Evolutionary conservation across 768 basidiomycete genomes (phyloP).

Genomic region (Psilocybe subaeruginosa): DNA sequence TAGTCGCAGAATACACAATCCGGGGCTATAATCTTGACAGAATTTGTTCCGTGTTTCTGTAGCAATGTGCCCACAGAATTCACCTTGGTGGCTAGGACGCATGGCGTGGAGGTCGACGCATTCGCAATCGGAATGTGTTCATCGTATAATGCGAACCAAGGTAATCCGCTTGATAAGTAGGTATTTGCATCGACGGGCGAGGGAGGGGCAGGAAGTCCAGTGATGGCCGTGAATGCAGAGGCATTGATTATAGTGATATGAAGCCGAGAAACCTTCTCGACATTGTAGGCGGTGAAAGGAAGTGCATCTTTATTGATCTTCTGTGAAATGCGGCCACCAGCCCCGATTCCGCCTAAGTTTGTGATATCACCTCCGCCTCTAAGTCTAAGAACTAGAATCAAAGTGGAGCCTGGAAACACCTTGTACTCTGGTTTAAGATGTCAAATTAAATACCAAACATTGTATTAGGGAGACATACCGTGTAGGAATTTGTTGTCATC

Average conservation of each 20-base stretch:
- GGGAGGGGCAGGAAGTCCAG: constrained; percentile 14
- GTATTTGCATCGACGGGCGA: constrained; percentile 16
- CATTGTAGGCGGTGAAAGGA: constrained; percentile 13
- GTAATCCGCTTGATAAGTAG: constrained; percentile 11
- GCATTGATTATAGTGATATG: constrained; percentile 19
- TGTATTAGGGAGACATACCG: background rate
- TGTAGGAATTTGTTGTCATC: background rate
- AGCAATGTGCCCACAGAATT: background rate
- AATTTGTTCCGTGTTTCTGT: background rate
- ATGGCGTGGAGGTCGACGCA: background rate
- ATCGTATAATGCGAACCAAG: constrained; percentile 18
- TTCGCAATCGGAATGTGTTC: constrained; percentile 16
- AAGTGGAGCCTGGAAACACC: background rate
- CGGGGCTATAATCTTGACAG: background rate
- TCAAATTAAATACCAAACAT: background rate
- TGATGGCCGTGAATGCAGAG: constrained; percentile 4
- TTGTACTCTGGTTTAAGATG: background rate
- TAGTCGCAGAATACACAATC: constrained; percentile 11
- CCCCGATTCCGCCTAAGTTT: constrained; percentile 6
- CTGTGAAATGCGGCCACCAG: constrained; percentile 14
- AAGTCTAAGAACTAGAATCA: background rate
- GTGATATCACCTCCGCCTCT: constrained; percentile 10
- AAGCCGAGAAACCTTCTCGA: constrained; percentile 3
- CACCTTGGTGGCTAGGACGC: background rate
- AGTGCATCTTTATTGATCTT: constrained; percentile 17